Conservation (phyloP, 352 stramenopile species). For the Phytophthora crassamura region DNA sequence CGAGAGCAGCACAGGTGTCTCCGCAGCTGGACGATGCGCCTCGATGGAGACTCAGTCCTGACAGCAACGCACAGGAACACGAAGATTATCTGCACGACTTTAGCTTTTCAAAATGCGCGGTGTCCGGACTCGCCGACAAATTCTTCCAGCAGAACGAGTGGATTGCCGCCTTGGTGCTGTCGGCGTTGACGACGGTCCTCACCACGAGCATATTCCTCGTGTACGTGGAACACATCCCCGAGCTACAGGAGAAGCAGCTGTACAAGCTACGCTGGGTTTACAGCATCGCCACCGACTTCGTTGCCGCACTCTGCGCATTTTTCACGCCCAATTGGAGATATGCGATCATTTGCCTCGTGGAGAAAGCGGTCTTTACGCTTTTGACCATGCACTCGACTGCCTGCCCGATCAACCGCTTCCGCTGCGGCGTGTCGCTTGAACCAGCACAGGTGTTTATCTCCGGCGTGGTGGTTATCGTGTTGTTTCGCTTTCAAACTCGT, state of each 20-base stretch:
- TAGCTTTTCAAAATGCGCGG: constrained; percentile 42
- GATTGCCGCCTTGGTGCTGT: constrained; percentile 54
- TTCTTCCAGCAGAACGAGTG: constrained; percentile 57
- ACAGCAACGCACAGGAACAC: constrained; percentile 25
- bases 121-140: constrained; percentile 42
- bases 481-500: constrained; percentile 53
- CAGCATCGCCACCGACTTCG: constrained; percentile 63
- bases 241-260: constrained; percentile 59
- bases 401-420: constrained; percentile 78
- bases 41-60: constrained; percentile 12
- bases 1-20: constrained; percentile 9
- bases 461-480: constrained; percentile 61
- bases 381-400: constrained; percentile 71
- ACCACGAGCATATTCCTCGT: constrained; percentile 48
- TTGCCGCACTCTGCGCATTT: constrained; percentile 58
- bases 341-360: constrained; percentile 67
- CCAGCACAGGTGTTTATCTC: constrained; percentile 61
- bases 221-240: constrained; percentile 49
- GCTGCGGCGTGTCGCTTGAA: constrained; percentile 56
- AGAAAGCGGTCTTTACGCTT: constrained; percentile 75
- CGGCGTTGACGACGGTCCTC: constrained; percentile 36
- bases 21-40: constrained; percentile 16
- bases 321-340: constrained; percentile 75
- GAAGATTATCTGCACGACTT: constrained; percentile 25
- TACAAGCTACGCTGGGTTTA: constrained; percentile 68